These are phyloP conservation scores for Singerocomus rubriflavus DNA, from an alignment of 1,284 basidiomycete species.

Conservation along the genomic window DNA sequence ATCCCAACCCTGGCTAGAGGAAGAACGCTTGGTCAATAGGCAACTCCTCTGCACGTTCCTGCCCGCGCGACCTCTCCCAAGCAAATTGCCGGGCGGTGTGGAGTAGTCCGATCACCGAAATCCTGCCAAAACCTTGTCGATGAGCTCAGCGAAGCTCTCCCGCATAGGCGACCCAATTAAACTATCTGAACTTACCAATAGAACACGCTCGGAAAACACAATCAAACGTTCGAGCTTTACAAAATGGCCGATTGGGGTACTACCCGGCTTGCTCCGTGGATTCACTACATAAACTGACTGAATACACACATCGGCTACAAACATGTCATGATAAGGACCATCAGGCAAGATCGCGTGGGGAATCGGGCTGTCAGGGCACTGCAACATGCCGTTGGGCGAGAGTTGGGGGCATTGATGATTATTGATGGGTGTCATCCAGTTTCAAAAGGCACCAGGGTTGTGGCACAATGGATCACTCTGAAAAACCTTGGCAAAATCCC, in stretches of 20 bases:
- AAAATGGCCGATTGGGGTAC: slow-evolving; percentile 12
- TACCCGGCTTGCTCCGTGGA: slow-evolving; percentile 9
- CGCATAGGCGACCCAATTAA: slow-evolving; percentile 21
- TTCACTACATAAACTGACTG: slow-evolving; percentile 8
- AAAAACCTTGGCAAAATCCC: slow-evolving; percentile 19
- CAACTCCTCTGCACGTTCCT: slow-evolving; percentile 27
- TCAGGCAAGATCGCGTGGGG: slow-evolving; percentile 11
- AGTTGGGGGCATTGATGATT: slow-evolving; percentile 3
- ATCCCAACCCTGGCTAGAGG: slow-evolving; percentile 23
- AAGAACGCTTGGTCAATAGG: slow-evolving; percentile 11
- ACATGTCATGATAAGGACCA: slow-evolving; percentile 12
- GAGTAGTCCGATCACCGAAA: slow-evolving; percentile 28
- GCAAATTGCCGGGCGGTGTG: slow-evolving; percentile 26
- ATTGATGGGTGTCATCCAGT: slow-evolving; percentile 9
- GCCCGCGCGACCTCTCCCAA: slow-evolving; percentile 14
- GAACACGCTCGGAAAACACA: slow-evolving; percentile 6
- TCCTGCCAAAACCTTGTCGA: slow-evolving; percentile 25
- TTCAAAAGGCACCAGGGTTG: slow-evolving; percentile 24
- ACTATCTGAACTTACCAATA: slow-evolving; percentile 20
- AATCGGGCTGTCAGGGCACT: slow-evolving; percentile 22
- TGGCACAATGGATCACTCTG: slow-evolving; percentile 21
- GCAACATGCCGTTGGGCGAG: slow-evolving; percentile 9
- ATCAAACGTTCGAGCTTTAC: slow-evolving; percentile 9
- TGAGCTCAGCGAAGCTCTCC: slow-evolving; percentile 32
- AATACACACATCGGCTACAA: slow-evolving; percentile 8